phyloP scores from a whole-genome alignment of 352 stramenopile species.

The Phytophthora constricta region DNA sequence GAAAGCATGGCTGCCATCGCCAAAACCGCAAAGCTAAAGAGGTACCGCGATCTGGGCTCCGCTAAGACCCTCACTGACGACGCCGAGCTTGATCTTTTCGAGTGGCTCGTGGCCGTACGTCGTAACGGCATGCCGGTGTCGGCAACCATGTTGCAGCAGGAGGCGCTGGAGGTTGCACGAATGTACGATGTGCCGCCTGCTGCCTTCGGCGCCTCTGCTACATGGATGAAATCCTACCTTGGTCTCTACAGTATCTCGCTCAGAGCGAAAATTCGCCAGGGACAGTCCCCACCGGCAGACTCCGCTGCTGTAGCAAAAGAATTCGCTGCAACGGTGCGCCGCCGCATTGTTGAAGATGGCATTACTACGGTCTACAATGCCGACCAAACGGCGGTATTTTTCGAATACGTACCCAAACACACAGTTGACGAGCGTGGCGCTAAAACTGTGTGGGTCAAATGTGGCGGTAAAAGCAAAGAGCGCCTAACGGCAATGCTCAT shows the following conservation, averaged over 20 bases:
- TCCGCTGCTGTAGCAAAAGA: background rate
- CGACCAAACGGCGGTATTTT: too few species aligned
- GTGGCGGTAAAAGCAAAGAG: constrained; percentile 27
- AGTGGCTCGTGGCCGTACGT: too few species aligned
- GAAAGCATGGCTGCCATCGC: too few species aligned
- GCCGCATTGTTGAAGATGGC: constrained; percentile 2
- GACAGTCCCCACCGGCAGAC: background rate
- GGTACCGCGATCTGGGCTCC: too few species aligned
- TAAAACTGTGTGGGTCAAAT: constrained; percentile 26
- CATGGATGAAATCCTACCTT: constrained; percentile 9
- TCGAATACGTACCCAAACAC: constrained; percentile 35
- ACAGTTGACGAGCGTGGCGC: constrained; percentile 15
- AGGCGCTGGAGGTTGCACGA: constrained; percentile 8
- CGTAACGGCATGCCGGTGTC: constrained; percentile 16
- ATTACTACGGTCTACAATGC: too few species aligned
- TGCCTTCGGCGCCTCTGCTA: constrained; percentile 4
- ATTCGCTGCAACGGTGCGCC: constrained; percentile 7
- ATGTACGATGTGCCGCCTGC: background rate
- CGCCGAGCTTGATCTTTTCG: too few species aligned
- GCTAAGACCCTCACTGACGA: too few species aligned
- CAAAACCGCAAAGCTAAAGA: too few species aligned
- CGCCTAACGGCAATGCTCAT: constrained; percentile 24
- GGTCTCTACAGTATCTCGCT: constrained; percentile 9
- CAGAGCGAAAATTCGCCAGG: constrained; percentile 8
- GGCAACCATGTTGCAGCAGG: constrained; percentile 11